Evolutionary conservation across 257 asterid genomes (phyloP).

Genomic region (Solanum virginianum): DNA sequence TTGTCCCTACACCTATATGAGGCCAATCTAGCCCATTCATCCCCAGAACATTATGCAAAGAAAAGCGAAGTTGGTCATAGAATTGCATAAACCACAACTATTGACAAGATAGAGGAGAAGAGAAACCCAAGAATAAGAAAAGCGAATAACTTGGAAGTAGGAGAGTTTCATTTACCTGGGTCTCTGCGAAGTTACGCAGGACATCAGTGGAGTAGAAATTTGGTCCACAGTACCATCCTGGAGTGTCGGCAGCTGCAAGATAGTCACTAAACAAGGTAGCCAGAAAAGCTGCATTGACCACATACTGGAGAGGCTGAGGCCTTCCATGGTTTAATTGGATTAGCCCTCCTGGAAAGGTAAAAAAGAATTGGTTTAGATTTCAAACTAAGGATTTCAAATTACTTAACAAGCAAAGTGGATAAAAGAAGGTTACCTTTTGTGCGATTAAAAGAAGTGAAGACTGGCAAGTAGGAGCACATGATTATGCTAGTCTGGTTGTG

Average conservation of each 20-base stretch:
- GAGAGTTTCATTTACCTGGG: constrained; percentile 47
- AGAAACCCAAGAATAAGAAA: background rate
- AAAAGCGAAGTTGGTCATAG: background rate
- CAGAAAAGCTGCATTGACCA: constrained; percentile 79
- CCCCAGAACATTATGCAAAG: background rate
- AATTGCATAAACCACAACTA: background rate
- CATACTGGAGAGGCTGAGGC: constrained; percentile 96
- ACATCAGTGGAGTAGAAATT: constrained; percentile 67
- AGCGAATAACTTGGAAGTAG: background rate
- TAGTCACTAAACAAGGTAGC: constrained; percentile 83
- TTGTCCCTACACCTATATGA: background rate
- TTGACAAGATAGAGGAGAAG: background rate
- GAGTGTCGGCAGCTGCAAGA: constrained; percentile 83
- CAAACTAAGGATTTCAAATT: background rate
- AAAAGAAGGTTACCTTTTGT: constrained; percentile 42
- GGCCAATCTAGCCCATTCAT: background rate
- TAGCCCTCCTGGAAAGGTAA: constrained; percentile 63
- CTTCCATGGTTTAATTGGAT: constrained; percentile 81
- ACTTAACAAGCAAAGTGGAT: background rate
- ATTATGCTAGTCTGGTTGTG: constrained; percentile 87
- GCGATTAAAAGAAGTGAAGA: constrained; percentile 70
- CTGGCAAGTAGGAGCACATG: constrained; percentile 91
- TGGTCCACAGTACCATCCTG: constrained; percentile 99
- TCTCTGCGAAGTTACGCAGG: constrained; percentile 72
- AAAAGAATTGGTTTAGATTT: background rate